These are phyloP conservation scores for Solanum chilense DNA, from an alignment of 257 asterid genomes.

Conservation along the genomic window DNA sequence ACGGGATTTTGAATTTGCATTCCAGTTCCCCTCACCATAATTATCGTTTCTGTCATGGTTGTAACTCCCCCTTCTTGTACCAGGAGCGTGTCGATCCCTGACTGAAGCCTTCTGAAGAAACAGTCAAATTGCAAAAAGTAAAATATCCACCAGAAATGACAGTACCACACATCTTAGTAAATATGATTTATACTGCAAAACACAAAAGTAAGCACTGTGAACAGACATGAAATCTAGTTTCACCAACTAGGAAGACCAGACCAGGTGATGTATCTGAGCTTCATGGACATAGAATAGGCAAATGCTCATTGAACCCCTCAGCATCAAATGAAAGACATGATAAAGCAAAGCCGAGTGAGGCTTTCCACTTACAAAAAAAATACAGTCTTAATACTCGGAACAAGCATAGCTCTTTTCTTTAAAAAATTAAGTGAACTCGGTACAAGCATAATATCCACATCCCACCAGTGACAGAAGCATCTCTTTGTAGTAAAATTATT, in stretches of 20 bases:
- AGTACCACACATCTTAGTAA: background rate
- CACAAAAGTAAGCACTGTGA: background rate
- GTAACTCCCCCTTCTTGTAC: conserved; percentile 68
- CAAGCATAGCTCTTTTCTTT: background rate
- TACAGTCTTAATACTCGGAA: background rate
- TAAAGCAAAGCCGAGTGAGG: background rate
- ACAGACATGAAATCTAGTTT: background rate
- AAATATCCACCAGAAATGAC: background rate
- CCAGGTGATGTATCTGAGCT: background rate
- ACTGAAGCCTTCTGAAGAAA: conserved; percentile 46
- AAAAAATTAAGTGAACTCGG: background rate
- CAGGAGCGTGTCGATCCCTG: conserved; percentile 61
- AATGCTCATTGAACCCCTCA: background rate
- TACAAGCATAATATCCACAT: background rate
- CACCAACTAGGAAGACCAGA: background rate
- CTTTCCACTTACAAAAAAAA: background rate
- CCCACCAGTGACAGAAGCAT: background rate
- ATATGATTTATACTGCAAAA: background rate
- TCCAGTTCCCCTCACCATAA: conserved; percentile 68
- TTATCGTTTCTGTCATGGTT: conserved; percentile 56
- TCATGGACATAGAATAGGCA: background rate
- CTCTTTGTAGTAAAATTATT: background rate
- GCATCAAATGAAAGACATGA: background rate
- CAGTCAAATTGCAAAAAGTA: conserved; percentile 4
- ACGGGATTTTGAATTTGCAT: conserved; percentile 48